Conservation (phyloP, 306 rosid genomes). For the Cicer cuneatum region DNA sequence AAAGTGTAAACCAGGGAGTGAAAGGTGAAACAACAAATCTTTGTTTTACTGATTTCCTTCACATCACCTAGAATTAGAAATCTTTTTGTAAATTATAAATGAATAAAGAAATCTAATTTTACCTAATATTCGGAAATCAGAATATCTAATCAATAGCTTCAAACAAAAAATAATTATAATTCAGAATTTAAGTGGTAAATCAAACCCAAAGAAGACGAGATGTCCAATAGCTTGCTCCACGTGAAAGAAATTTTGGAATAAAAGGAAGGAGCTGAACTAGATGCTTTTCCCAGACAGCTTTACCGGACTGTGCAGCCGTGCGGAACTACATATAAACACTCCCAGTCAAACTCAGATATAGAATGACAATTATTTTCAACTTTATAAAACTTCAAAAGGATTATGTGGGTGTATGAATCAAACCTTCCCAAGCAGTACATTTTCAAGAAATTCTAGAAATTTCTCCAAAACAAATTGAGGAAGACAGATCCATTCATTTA, state of each 20-base stretch:
- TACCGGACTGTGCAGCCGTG: conserved; percentile 54
- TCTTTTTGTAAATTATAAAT: neutral
- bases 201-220: conserved; percentile 86
- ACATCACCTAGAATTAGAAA: neutral
- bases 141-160: conserved; percentile 17
- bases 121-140: conserved; percentile 3
- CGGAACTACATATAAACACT: conserved; percentile 54
- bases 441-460: conserved; percentile 76
- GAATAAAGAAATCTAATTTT: conserved; percentile 10
- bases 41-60: neutral
- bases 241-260: conserved; percentile 73
- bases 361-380: conserved; percentile 34
- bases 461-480: conserved; percentile 62
- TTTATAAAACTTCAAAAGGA: conserved; percentile 24
- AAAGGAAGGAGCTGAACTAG: conserved; percentile 72
- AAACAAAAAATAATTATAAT: conserved; percentile 7
- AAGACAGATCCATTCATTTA: conserved; percentile 63
- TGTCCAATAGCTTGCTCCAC: conserved; percentile 58
- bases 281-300: conserved; percentile 64
- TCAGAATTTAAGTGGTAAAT: conserved; percentile 23
- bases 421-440: conserved; percentile 78
- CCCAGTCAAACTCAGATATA: conserved; percentile 17
- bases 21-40: neutral
- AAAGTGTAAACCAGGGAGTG: too few relatives aligned
- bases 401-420: conserved; percentile 38